Evolutionary conservation across 1,139 yeast species (phyloP), one percentile per base, ranked within the genome.

Genomic region (Scheffersomyces lignicola): DNA sequence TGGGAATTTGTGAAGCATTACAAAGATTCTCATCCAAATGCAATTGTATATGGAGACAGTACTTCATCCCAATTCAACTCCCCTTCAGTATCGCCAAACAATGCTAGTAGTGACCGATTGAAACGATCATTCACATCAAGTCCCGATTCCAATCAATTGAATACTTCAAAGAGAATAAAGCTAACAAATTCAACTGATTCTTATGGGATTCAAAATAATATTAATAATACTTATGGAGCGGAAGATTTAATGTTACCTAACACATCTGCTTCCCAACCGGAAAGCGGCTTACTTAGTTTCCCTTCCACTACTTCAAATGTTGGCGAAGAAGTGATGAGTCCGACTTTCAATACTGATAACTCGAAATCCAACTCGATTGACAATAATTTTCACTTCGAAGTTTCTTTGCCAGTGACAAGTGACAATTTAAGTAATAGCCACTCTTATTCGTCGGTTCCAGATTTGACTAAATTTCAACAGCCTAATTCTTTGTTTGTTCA

Each of bases 1-100:
- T 83, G 87, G 77, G 86, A 81, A 47, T 83, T 67, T 43, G 70
- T 83, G 47, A 78, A 73, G 53, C 51, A 51, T 25, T 51, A 37
- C 33, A 58, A 58, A 40, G 58, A 53, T 32, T 48, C 53, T 39
- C 39, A 20, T 39, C 52, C 8, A 31, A 41, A 9, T 44, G 43
- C 32, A 40, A 43, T 12, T 10, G 5, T 7, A 5, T 12, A 7
- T 24, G 8, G 7, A 7, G 15, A 24, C 7, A 10, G 5, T 10
- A 4, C 25, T 10, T 18, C 14, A 18, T 15, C 10, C 12, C 8
- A 13, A 26, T 26, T 7, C 7, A 6, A 15, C 14, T 28, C 31
- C 24, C n/a, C 7, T 15, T 10, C 22, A 31, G 18, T 13, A 24
- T 16, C 18, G 28, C 11, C 20, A 29, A 5, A 33, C 36, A 14